Evolutionary conservation across 768 basidiomycete species (phyloP).

Genomic region (Amanita fuliginea): DNA sequence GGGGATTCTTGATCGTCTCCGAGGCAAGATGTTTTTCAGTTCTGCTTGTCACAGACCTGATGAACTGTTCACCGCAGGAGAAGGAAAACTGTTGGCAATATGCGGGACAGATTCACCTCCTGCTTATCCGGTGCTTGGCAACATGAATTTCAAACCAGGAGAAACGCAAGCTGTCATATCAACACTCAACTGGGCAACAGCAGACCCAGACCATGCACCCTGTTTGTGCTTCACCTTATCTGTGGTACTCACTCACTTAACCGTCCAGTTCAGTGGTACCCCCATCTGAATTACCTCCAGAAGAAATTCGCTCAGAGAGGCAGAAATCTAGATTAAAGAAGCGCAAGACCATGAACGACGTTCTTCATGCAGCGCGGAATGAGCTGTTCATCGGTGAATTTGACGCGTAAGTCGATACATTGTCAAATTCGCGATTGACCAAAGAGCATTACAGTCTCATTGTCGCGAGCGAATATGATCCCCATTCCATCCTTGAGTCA

Average conservation of each 20-base stretch:
- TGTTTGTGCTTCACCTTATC: conserved; percentile 24
- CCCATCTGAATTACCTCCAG: conserved; percentile 45
- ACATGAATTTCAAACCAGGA: conserved; percentile 77
- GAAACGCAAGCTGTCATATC: conserved; percentile 38
- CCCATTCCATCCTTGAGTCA: conserved; percentile 65
- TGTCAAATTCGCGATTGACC: conserved; percentile 1
- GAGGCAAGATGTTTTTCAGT: conserved; percentile 35
- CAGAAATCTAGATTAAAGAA: conserved; percentile 66
- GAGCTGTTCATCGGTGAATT: conserved; percentile 84
- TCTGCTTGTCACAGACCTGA: neutral
- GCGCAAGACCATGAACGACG: conserved; percentile 59
- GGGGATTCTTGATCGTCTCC: conserved; percentile 77
- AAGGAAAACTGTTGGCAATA: conserved; percentile 74
- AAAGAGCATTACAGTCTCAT: conserved; percentile 45
- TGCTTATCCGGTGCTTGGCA: conserved; percentile 68
- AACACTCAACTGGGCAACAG: conserved; percentile 86
- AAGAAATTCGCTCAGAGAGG: conserved; percentile 57
- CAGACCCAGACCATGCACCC: conserved; percentile 65
- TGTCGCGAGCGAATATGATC: conserved; percentile 78
- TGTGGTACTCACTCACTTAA: conserved; percentile 3
- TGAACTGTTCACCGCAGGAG: conserved; percentile 31
- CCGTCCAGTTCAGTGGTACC: conserved; percentile 33
- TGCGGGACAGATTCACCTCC: conserved; percentile 90
- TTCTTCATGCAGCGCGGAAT: conserved; percentile 52
- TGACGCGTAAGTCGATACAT: conserved; percentile 51